A percentile compares a stretch with the other conserved stretches of the same genome.
Conservation (phyloP, 2,329 filamentous ascomycete genomes). For the Paecilomyces sp. region DNA sequence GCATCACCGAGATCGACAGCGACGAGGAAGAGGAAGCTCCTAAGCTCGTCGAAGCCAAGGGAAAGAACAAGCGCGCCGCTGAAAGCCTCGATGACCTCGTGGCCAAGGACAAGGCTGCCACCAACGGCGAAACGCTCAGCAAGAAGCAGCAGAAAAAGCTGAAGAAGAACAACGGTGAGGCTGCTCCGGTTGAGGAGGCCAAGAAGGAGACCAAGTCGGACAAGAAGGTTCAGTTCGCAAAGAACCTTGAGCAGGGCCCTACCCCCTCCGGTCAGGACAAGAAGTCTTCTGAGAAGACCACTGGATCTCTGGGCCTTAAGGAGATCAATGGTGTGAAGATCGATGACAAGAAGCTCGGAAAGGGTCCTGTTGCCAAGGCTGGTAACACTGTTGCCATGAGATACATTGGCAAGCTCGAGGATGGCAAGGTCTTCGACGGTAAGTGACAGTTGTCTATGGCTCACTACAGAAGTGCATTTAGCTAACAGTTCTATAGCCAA, state of each 20-base stretch:
- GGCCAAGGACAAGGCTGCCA: conserved; percentile 55
- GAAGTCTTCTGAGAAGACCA: conserved; percentile 42
- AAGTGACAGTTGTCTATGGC: conserved; percentile 34
- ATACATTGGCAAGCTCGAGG: conserved; percentile 94
- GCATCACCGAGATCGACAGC: conserved; percentile 74
- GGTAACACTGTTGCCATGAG: conserved; percentile 88
- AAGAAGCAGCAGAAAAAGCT: conserved; percentile 98
- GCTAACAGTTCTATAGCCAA: conserved; percentile 57
- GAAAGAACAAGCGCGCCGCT: conserved; percentile 91
- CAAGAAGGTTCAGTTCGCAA: conserved; percentile 98
- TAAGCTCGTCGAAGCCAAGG: conserved; percentile 47
- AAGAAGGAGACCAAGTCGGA: conserved; percentile 59
- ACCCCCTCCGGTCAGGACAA: conserved; percentile 58
- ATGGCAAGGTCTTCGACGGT: conserved; percentile 94
- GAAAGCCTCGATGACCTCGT: conserved; percentile 78
- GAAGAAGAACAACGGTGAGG: conserved; percentile 97
- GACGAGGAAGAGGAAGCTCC: conserved; percentile 68
- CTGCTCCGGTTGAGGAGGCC: conserved; percentile 53
- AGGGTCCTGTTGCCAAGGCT: conserved; percentile 77
- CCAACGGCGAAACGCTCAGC: conserved; percentile 63
- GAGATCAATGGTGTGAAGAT: conserved; percentile 82
- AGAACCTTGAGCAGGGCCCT: conserved; percentile 96
- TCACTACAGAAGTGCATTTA: conserved; percentile 1
- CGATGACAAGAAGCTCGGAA: conserved; percentile 90
- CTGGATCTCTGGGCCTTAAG: conserved; percentile 61